Evolutionary conservation across 495 filamentous ascomycete species (phyloP).

Genomic region (Oleoguttula mirabilis): DNA sequence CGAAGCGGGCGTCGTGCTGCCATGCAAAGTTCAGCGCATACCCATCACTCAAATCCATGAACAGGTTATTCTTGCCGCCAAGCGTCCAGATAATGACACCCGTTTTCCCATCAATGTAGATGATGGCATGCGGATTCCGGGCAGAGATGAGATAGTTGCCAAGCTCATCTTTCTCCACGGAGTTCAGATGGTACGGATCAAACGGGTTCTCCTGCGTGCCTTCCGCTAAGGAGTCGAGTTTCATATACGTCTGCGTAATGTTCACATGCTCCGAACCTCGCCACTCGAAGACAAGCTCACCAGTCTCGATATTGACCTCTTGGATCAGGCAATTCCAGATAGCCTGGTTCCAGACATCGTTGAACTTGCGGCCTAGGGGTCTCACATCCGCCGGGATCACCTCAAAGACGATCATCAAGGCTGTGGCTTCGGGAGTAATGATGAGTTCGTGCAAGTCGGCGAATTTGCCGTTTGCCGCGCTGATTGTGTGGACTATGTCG

Average conservation of each 20-base stretch:
- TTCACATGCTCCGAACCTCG: constrained; percentile 28
- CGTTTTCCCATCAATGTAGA: constrained; percentile 18
- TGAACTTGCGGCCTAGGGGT: background rate
- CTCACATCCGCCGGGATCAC: background rate
- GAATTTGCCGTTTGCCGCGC: background rate
- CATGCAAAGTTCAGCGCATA: constrained; percentile 18
- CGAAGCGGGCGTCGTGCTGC: constrained; percentile 21
- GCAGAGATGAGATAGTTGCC: constrained; percentile 23
- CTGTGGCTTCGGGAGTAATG: background rate
- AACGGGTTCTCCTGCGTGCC: background rate
- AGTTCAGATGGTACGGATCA: constrained; percentile 25
- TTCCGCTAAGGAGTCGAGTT: background rate
- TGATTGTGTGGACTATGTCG: background rate
- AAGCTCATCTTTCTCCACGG: constrained; percentile 18
- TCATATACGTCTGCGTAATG: constrained; percentile 15
- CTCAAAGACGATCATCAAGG: background rate
- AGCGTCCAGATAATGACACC: constrained; percentile 18
- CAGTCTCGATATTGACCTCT: constrained; percentile 19
- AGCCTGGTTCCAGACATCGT: background rate
- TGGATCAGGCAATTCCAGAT: constrained; percentile 19
- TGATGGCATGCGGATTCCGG: constrained; percentile 13
- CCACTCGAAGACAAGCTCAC: constrained; percentile 29
- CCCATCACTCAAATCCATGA: constrained; percentile 4
- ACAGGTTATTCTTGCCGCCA: constrained; percentile 20
- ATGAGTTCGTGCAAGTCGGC: background rate